phyloP scores from a whole-genome alignment of 2,329 filamentous ascomycete species.

The Trichoderma lentiforme region DNA sequence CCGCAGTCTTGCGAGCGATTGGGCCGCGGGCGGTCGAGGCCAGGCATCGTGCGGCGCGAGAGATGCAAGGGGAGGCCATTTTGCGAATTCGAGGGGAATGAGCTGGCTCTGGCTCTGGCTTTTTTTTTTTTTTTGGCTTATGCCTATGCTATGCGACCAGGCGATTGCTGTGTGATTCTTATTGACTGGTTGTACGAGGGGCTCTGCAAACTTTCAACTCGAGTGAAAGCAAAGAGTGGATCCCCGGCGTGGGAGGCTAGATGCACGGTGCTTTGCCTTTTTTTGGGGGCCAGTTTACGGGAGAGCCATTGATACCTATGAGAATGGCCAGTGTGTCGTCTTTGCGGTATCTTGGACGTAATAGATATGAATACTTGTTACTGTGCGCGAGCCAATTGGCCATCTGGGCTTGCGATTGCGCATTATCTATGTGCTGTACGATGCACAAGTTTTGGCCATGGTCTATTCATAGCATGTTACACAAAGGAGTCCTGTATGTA shows the following conservation, averaged over 20 bases:
- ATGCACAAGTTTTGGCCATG: not conserved
- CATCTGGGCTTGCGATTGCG: not conserved
- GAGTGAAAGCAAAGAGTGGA: not conserved
- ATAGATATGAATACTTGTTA: not conserved
- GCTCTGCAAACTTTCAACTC: conserved; percentile 1
- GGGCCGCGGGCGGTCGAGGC: not conserved
- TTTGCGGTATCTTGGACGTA: not conserved
- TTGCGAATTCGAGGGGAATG: not conserved
- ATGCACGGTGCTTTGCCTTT: not conserved
- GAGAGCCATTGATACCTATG: not conserved
- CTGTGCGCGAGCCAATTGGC: not conserved
- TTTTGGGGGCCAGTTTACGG: not conserved
- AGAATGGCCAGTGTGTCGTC: not conserved
- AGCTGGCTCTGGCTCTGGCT: not conserved
- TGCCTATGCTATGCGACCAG: not conserved
- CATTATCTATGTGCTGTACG: not conserved
- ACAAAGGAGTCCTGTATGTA: not conserved
- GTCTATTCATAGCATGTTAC: not conserved
- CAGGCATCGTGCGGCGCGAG: not conserved
- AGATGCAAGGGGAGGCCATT: conserved; percentile 4
- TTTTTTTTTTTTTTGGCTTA: not conserved
- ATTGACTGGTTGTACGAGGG: conserved; percentile 3
- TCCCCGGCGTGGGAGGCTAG: not conserved
- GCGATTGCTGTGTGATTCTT: not conserved
- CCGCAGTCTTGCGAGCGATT: not conserved